Conservation (phyloP, 768 basidiomycete species). For the Tulasnella sp. region DNA sequence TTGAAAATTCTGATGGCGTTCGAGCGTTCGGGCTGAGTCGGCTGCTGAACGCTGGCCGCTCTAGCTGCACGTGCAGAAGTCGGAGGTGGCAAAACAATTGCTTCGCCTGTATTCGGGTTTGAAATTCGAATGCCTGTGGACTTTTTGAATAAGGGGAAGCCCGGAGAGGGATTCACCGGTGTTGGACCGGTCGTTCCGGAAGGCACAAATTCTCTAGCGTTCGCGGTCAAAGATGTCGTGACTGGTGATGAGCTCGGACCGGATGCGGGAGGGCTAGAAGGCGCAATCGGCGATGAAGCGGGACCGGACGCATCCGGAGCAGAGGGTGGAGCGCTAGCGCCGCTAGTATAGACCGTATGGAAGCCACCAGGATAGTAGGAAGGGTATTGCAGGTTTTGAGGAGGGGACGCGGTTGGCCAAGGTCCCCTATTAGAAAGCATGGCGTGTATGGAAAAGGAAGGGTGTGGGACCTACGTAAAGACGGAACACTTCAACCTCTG, state of each 20-base stretch:
- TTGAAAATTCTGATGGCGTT: no score
- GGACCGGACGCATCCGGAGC: background rate
- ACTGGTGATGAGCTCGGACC: background rate
- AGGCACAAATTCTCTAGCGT: background rate
- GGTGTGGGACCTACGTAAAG: background rate
- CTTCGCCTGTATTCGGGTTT: background rate
- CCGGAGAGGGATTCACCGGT: background rate
- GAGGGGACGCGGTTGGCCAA: background rate
- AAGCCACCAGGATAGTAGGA: background rate
- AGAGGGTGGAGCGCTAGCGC: background rate
- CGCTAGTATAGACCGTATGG: background rate
- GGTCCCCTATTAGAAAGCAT: background rate
- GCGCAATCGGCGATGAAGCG: background rate
- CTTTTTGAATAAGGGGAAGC: background rate
- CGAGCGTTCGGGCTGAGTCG: background rate
- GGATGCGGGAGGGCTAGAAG: background rate
- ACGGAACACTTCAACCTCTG: background rate
- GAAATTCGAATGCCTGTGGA: background rate
- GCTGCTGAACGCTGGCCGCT: background rate
- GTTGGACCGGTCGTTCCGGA: background rate
- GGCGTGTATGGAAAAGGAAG: background rate
- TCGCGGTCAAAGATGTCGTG: background rate
- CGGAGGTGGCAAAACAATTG: background rate
- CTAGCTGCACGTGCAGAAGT: background rate
- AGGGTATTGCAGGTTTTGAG: background rate